Conservation (phyloP, 768 basidiomycete species). For the Trametes elegans region DNA sequence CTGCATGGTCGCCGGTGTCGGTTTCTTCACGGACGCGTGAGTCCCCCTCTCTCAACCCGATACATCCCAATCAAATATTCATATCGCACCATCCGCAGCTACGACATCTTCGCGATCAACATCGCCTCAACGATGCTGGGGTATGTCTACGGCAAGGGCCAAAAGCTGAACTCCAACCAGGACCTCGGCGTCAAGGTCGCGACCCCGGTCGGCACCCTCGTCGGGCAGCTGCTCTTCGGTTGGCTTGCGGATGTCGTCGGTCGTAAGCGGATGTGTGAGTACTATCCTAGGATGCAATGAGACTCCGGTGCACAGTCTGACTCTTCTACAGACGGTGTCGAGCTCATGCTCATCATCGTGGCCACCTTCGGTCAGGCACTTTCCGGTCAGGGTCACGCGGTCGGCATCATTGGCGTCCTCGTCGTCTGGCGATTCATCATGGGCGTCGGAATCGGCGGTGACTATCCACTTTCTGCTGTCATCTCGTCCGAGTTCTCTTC, state of each 20-base stretch:
- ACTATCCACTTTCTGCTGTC: slow-evolving; percentile 83
- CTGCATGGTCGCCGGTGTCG: slow-evolving; percentile 59
- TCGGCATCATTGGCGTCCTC: slow-evolving; percentile 72
- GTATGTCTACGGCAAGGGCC: slow-evolving; percentile 61
- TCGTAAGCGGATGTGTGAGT: slow-evolving; percentile 78
- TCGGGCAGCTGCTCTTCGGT: slow-evolving; percentile 77
- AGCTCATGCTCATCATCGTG: slow-evolving; percentile 80
- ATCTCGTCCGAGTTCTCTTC: slow-evolving; percentile 90
- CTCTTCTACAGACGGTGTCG: slow-evolving; percentile 52
- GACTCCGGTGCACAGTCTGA: not conserved
- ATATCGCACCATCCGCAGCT: slow-evolving; percentile 37
- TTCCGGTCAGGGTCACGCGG: slow-evolving; percentile 61
- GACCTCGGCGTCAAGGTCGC: slow-evolving; percentile 78
- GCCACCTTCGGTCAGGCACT: slow-evolving; percentile 80
- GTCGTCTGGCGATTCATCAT: slow-evolving; percentile 84
- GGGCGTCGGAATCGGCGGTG: slow-evolving; percentile 86
- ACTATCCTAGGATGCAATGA: too few species aligned
- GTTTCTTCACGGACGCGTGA: slow-evolving; percentile 75
- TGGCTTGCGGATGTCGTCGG: slow-evolving; percentile 78
- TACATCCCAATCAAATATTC: too few species aligned
- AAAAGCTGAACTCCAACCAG: slow-evolving; percentile 54
- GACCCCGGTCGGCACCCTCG: slow-evolving; percentile 70
- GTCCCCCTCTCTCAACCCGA: not conserved
- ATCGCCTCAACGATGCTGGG: slow-evolving; percentile 83
- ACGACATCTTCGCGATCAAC: slow-evolving; percentile 90